Evolutionary conservation across 805 yeast species (phyloP).

Genomic region (Saturnispora serradocipensis): DNA sequence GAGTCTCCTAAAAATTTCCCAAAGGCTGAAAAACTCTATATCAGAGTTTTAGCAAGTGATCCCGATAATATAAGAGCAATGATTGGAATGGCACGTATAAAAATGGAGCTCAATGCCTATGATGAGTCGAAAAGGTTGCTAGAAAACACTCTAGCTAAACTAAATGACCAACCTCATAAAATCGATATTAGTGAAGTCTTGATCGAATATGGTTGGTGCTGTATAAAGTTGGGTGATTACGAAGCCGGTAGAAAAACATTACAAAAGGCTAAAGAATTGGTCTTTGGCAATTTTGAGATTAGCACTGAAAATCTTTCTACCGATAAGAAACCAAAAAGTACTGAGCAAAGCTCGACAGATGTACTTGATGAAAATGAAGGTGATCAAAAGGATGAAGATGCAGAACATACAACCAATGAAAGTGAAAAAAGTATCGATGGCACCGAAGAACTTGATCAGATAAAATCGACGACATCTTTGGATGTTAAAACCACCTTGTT

Average conservation of each 20-base stretch:
- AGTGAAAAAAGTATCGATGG: background rate
- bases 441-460: background rate
- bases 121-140: conserved; percentile 47
- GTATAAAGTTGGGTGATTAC: conserved; percentile 42
- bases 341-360: background rate
- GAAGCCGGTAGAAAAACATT: conserved; percentile 45
- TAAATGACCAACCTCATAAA: conserved; percentile 32
- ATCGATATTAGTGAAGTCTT: conserved; percentile 5
- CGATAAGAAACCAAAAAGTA: background rate
- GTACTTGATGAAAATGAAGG: background rate
- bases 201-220: conserved; percentile 70
- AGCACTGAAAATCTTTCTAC: conserved; percentile 26
- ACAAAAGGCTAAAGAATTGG: conserved; percentile 32
- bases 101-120: conserved; percentile 54
- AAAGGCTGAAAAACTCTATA: conserved; percentile 65
- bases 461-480: conserved; percentile 30
- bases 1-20: conserved; percentile 87
- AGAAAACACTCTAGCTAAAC: conserved; percentile 31
- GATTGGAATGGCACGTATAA: conserved; percentile 75
- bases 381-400: background rate
- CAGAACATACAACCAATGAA: background rate
- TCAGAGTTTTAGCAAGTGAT: conserved; percentile 39
- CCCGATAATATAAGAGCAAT: conserved; percentile 44
- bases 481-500: conserved; percentile 50
- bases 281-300: conserved; percentile 36